Base-by-base conservation (phyloP, 2,329 filamentous ascomycete genomes). In the Botrytis fabae region DNA sequence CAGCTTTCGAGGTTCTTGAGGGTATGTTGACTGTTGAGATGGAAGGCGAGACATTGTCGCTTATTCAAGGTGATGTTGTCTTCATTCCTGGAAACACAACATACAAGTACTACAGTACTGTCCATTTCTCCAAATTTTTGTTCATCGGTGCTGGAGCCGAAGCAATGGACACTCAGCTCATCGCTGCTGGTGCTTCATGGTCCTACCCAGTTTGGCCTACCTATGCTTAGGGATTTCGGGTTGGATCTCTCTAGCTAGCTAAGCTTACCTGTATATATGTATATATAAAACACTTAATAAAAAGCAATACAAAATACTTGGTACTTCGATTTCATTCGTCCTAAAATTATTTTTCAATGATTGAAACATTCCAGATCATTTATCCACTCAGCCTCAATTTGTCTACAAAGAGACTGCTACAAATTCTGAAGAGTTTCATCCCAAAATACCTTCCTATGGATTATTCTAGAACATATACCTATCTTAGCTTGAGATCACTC, bases 1-100 rank as follows among this genome's bases (percentile, higher is more conserved):
- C 79, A 12, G 82, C 82, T 9, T 81, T 84, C 35, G 80, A 84
- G 69, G 78, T 84, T n/a, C 73, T 83, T 20, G 82, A 84, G 60
- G 83, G 82, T 20, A 74, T 80, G 9, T 73, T 84, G 16, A 77
- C 70, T n/a, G 77, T 83, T 35, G 73, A 78, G n/a, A 79, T 83
- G 69, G 78, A 78, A 8, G 78, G 79, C 10, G 79, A 81, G 18
- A 78, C 70, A 18, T 66, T 83, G n/a, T 78, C 76, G 57, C 64
- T 78, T 8, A 48, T 77, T 40, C 79, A 77, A 57, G 83, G 82
- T 1, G 82, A 83, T 74, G 82, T 83, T 12, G 80, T 81, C 10
- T 84, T 84, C 71, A 79, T 84, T 42, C 82, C 83, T 2, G 77
- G 73, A 22, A 77, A 78, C 28, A 81, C 78, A 1, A 73, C 74